Conservation (phyloP, 1,284 basidiomycete species). For the Microbotryum saponariae region DNA sequence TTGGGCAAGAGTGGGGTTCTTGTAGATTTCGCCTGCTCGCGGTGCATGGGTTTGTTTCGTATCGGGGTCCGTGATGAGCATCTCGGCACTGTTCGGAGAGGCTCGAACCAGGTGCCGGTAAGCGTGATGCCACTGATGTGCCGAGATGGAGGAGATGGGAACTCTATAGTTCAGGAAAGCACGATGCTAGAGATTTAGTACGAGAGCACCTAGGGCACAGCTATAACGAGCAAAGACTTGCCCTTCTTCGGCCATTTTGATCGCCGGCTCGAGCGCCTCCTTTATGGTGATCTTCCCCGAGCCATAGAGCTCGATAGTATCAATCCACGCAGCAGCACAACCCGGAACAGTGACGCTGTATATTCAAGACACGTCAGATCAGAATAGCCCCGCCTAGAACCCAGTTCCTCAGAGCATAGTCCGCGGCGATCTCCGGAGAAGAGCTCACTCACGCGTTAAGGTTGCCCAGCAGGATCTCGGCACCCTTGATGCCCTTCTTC, state of each 20-base stretch:
- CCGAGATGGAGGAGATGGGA: constrained; percentile 26
- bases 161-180: constrained; percentile 3
- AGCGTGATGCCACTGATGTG: constrained; percentile 22
- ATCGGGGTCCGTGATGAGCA: constrained; percentile 54
- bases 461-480: constrained; percentile 40
- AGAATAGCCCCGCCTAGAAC: neutral
- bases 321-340: constrained; percentile 85
- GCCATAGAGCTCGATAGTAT: constrained; percentile 74
- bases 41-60: constrained; percentile 59
- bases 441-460: constrained; percentile 31
- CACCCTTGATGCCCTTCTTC: constrained; percentile 59
- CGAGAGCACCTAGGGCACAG: no score
- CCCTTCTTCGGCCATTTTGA: constrained; percentile 40
- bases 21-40: constrained; percentile 39
- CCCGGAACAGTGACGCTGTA: constrained; percentile 87
- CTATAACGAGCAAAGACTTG: neutral
- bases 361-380: neutral
- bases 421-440: neutral
- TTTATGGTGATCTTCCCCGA: constrained; percentile 67
- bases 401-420: no score
- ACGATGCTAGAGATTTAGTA: no score
- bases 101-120: constrained; percentile 17
- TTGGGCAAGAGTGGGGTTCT: constrained; percentile 61
- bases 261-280: constrained; percentile 71
- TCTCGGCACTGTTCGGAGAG: constrained; percentile 49